Percentiles rank a stretch among this genome's conserved stretches.
Conservation (phyloP, 768 basidiomycete species). For the Kwoniella europaea region DNA sequence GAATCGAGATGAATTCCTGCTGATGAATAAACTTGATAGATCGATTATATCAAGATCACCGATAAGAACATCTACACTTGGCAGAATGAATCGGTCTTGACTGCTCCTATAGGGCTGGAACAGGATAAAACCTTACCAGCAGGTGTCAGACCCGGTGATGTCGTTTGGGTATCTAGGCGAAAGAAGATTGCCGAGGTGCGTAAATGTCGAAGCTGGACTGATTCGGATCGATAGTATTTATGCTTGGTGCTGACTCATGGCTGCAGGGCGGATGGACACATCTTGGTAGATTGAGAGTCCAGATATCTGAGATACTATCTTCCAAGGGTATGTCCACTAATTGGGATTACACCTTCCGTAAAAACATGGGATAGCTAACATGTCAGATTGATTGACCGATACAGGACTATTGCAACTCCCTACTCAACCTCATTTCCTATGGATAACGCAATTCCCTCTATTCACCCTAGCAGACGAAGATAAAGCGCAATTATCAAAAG, state of each 20-base stretch:
- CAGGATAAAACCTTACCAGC: constrained; percentile 42
- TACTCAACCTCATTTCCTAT: constrained; percentile 77
- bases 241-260: constrained; percentile 7
- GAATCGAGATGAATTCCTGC: background rate
- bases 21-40: constrained; percentile 24
- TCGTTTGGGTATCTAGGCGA: constrained; percentile 56
- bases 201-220: background rate
- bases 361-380: too few relatives aligned
- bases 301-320: constrained; percentile 71
- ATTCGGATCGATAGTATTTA: background rate
- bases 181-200: constrained; percentile 56
- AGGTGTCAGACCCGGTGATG: constrained; percentile 53
- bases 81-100: constrained; percentile 46
- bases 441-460: constrained; percentile 94
- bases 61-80: constrained; percentile 47
- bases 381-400: background rate
- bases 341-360: too few relatives aligned
- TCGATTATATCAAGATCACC: constrained; percentile 54
- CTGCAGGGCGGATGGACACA: constrained; percentile 82
- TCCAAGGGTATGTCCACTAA: constrained; percentile 62
- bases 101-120: constrained; percentile 38
- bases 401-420: constrained; percentile 68
- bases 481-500: constrained; percentile 81
- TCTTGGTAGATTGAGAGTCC: constrained; percentile 71
- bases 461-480: constrained; percentile 85